phyloP scores from a whole-genome alignment of 1,139 yeast species.

The Lodderomyces metapsilosis region DNA sequence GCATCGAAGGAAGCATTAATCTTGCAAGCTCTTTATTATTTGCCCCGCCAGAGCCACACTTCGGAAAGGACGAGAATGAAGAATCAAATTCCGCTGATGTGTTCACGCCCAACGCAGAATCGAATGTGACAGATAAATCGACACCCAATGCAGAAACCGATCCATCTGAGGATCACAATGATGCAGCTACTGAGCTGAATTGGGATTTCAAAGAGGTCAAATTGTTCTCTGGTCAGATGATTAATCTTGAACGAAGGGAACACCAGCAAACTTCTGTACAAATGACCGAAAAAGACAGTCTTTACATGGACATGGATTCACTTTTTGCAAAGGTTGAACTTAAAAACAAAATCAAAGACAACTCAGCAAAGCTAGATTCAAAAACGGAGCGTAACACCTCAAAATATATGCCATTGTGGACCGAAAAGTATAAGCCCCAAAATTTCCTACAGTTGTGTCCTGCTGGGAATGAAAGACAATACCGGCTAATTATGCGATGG shows the following conservation, averaged over 20 bases:
- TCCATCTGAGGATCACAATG: background rate
- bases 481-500: conserved; percentile 75
- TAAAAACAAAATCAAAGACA: conserved; percentile 22
- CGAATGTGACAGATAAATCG: background rate
- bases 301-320: conserved; percentile 31
- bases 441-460: conserved; percentile 60
- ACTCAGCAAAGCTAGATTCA: conserved; percentile 14
- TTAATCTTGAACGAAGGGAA: conserved; percentile 18
- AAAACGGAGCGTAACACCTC: conserved; percentile 1
- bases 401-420: conserved; percentile 46
- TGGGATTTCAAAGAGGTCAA: conserved; percentile 21
- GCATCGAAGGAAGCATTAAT: background rate
- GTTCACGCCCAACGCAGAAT: no score
- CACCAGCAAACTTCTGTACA: background rate
- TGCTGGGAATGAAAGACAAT: conserved; percentile 80
- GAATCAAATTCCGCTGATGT: background rate
- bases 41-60: conserved; percentile 1
- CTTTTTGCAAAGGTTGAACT: conserved; percentile 30
- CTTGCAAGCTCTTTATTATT: background rate
- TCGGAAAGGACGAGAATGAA: background rate
- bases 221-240: conserved; percentile 25
- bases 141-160: background rate
- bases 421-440: conserved; percentile 83
- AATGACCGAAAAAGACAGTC: conserved; percentile 11
- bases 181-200: no score